Percentiles rank a stretch among this genome's conserved stretches.
These are phyloP conservation scores for Aspergillus arachidicola DNA, from an alignment of 2,329 filamentous ascomycete species.

Conservation along the genomic window DNA sequence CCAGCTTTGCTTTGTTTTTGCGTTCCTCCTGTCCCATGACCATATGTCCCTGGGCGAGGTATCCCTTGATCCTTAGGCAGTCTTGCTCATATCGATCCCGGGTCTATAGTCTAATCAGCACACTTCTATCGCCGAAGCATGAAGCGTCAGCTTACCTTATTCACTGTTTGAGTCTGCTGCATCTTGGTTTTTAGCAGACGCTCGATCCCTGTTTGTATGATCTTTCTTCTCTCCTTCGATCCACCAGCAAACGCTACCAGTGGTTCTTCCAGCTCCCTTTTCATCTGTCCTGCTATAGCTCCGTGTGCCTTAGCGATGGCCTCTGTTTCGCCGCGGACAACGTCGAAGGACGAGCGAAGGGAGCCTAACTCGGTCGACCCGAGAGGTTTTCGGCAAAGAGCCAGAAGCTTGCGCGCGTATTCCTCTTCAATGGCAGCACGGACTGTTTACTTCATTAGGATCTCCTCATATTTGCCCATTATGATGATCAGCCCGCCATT, in stretches of 20 bases:
- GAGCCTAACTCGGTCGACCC: constrained; percentile 86
- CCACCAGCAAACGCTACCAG: constrained; percentile 87
- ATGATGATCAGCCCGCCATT: background rate
- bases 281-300: constrained; percentile 90
- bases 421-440: constrained; percentile 95
- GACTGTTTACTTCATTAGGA: constrained; percentile 52
- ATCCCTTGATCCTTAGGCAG: constrained; percentile 96
- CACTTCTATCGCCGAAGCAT: background rate
- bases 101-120: constrained; percentile 55
- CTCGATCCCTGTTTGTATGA: constrained; percentile 90
- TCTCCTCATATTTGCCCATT: background rate
- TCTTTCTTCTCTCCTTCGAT: constrained; percentile 96
- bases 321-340: constrained; percentile 85
- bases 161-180: constrained; percentile 85
- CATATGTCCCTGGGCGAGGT: constrained; percentile 98
- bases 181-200: constrained; percentile 91
- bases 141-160: constrained; percentile 67
- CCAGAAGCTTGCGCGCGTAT: constrained; percentile 85
- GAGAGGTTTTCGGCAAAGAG: constrained; percentile 82
- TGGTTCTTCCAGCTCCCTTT: constrained; percentile 91
- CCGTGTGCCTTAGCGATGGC: constrained; percentile 93
- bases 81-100: constrained; percentile 96
- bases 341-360: constrained; percentile 80
- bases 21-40: constrained; percentile 99
- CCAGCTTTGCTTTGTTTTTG: constrained; percentile 97